Percentiles rank a stretch among this genome's conserved stretches.
Conservation (phyloP, 1,284 basidiomycete genomes). For the Moesziomyces globuligerus region DNA sequence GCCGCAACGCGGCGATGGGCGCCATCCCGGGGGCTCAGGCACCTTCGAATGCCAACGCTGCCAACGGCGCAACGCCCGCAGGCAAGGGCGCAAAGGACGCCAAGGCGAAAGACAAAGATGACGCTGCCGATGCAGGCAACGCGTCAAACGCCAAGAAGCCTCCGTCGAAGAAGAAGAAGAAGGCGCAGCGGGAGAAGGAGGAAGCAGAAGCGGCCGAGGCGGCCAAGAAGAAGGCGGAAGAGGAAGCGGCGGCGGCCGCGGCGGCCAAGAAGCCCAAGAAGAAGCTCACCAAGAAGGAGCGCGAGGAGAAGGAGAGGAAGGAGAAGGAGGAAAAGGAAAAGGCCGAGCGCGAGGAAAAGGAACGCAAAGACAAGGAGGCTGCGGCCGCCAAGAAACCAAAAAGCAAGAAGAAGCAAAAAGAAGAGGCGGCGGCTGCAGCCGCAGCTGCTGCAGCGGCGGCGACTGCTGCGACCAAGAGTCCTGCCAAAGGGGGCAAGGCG, state of each 20-base stretch:
- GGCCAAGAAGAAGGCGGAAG: slow-evolving; percentile 40
- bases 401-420: slow-evolving; percentile 54
- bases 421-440: slow-evolving; percentile 41
- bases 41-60: slow-evolving; percentile 1
- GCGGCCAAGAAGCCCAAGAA: slow-evolving; percentile 47
- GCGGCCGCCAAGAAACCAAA: slow-evolving; percentile 33
- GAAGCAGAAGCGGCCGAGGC: slow-evolving; percentile 46
- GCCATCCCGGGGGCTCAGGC: slow-evolving; percentile 7
- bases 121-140: slow-evolving; percentile 19
- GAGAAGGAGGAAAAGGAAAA: slow-evolving; percentile 56
- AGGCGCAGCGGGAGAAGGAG: slow-evolving; percentile 48
- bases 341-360: slow-evolving; percentile 51
- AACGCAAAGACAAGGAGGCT: slow-evolving; percentile 48
- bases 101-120: slow-evolving; percentile 43
- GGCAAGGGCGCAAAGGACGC: slow-evolving; percentile 38
- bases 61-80: slow-evolving; percentile 17
- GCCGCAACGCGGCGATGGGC: slow-evolving; percentile 45
- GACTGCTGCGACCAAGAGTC: slow-evolving; percentile 21
- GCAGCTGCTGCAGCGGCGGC: slow-evolving; percentile 30
- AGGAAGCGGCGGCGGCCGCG: slow-evolving; percentile 32
- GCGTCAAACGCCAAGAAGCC: slow-evolving; percentile 38
- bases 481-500: slow-evolving; percentile 17
- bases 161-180: slow-evolving; percentile 53
- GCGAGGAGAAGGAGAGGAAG: slow-evolving; percentile 38
- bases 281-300: slow-evolving; percentile 56